Evolutionary conservation across 805 yeast species (phyloP).

Genomic region (Yarrowia sp.): DNA sequence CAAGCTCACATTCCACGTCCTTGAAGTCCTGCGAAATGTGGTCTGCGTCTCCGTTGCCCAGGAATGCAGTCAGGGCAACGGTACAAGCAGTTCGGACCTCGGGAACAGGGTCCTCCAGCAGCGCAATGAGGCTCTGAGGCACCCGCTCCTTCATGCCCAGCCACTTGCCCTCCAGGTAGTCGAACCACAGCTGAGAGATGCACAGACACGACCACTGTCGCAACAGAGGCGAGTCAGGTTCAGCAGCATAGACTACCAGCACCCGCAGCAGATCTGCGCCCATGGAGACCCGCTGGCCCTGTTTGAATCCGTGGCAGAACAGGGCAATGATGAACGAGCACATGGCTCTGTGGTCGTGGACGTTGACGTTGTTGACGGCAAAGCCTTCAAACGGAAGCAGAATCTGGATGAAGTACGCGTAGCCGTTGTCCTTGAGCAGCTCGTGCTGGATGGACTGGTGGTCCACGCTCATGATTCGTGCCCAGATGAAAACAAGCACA

Average conservation of each 20-base stretch:
- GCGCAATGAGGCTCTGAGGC: constrained; percentile 50
- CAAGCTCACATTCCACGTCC: constrained; percentile 49
- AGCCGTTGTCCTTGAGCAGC: constrained; percentile 85
- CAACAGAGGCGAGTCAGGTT: constrained; percentile 76
- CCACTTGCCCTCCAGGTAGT: constrained; percentile 70
- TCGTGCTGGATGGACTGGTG: constrained; percentile 87
- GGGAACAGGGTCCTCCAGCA: constrained; percentile 85
- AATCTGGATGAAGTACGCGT: constrained; percentile 78
- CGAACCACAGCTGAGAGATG: constrained; percentile 70
- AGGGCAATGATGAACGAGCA: constrained; percentile 86
- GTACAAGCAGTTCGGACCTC: constrained; percentile 88
- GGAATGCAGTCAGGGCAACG: constrained; percentile 64
- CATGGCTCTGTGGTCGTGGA: constrained; percentile 82
- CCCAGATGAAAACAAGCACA: constrained; percentile 94
- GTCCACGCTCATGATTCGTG: constrained; percentile 94
- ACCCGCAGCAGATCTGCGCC: constrained; percentile 68
- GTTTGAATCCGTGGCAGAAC: constrained; percentile 73
- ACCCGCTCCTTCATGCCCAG: constrained; percentile 64
- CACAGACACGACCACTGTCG: constrained; percentile 90
- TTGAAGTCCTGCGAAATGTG: constrained; percentile 20
- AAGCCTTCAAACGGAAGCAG: constrained; percentile 45
- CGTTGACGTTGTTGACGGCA: constrained; percentile 43
- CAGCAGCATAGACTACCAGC: constrained; percentile 60
- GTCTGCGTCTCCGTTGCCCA: constrained; percentile 42
- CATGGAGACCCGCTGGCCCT: constrained; percentile 77